A percentile compares a stretch with the other conserved stretches of the same genome.
Evolutionary conservation across 371 early-diverging fungal genomes (phyloP).

Genomic region (Syncephalastrum sp.): DNA sequence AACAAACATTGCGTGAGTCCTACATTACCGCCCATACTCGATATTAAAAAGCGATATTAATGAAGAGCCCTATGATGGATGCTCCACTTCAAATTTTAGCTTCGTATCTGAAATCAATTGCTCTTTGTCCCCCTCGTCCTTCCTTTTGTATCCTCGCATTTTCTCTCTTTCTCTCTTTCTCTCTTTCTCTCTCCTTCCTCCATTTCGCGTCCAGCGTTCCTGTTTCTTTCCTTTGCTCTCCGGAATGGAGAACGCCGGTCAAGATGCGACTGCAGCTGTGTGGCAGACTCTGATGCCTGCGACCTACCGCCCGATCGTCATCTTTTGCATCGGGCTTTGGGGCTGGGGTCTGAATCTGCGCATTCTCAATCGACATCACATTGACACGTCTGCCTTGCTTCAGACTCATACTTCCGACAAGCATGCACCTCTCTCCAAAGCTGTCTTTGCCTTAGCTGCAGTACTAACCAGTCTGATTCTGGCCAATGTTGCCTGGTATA

Average conservation of each 20-base stretch:
- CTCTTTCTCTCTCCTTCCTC: not conserved
- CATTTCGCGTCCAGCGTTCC: not conserved
- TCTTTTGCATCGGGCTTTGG: constrained; percentile 74
- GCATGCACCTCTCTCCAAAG: constrained; percentile 21
- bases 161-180: not conserved
- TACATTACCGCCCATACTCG: too few relatives aligned
- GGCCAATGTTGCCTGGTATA: constrained; percentile 35
- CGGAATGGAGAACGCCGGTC: too few relatives aligned
- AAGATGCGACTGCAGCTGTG: too few relatives aligned
- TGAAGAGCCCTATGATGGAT: too few relatives aligned
- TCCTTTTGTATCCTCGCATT: not conserved
- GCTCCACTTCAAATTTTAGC: too few relatives aligned
- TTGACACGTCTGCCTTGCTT: constrained; percentile 61
- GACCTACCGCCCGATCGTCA: constrained; percentile 68
- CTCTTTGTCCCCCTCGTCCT: not conserved
- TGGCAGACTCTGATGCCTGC: constrained; percentile 14
- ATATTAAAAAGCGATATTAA: too few relatives aligned
- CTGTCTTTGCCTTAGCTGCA: constrained; percentile 49
- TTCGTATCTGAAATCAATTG: too few relatives aligned
- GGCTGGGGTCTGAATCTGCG: constrained; percentile 77
- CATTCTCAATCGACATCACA: constrained; percentile 54
- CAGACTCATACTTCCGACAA: constrained; percentile 48
- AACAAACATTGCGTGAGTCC: too few relatives aligned
- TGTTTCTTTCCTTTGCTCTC: too few relatives aligned
- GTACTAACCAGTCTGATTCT: constrained; percentile 31